Conservation (phyloP, 2,329 filamentous ascomycete genomes). For the Cladosporium austrohemisphaericum region DNA sequence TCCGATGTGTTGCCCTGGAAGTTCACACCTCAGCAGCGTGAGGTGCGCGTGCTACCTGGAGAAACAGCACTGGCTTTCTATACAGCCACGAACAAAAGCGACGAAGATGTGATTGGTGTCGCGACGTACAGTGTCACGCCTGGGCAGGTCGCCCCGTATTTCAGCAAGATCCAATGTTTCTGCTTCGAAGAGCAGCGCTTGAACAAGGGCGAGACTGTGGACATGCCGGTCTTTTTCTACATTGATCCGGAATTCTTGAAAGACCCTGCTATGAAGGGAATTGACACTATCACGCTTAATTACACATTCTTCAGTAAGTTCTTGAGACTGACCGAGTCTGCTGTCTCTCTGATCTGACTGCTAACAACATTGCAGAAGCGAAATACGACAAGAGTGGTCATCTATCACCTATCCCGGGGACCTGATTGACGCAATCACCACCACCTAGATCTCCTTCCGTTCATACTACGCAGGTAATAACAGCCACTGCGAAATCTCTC, state of each 20-base stretch:
- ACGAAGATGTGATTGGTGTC: conserved; percentile 89
- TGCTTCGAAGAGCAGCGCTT: conserved; percentile 95
- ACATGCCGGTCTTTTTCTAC: conserved; percentile 99
- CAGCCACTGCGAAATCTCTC: background rate
- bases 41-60: conserved; percentile 90
- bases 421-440: background rate
- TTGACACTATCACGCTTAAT: conserved; percentile 91
- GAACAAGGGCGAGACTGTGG: conserved; percentile 92
- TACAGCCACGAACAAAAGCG: conserved; percentile 86
- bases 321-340: background rate
- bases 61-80: conserved; percentile 98
- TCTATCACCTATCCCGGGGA: conserved; percentile 54
- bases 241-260: conserved; percentile 92
- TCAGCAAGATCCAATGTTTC: conserved; percentile 99
- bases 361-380: conserved; percentile 56
- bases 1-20: conserved; percentile 97
- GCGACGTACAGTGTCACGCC: conserved; percentile 97
- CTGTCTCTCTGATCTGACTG: background rate
- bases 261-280: conserved; percentile 86
- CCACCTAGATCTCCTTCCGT: background rate
- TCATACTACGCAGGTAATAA: conserved; percentile 3
- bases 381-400: conserved; percentile 79
- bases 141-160: conserved; percentile 92
- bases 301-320: conserved; percentile 97
- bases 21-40: conserved; percentile 92